phyloP scores from a whole-genome alignment of 352 stramenopile genomes.

The Chrysophaeum taylorii region DNA sequence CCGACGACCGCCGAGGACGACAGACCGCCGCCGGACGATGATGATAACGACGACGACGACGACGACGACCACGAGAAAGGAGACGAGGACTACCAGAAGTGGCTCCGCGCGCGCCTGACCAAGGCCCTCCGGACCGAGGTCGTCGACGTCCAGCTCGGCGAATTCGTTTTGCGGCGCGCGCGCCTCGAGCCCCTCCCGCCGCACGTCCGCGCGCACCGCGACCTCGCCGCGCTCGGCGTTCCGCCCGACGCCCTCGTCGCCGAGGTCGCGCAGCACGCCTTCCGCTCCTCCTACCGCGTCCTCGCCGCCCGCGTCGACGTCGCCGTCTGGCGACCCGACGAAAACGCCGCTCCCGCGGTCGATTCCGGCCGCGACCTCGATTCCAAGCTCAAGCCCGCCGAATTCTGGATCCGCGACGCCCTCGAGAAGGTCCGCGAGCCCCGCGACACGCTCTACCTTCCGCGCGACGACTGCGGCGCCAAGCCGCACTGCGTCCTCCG shows the following conservation, averaged over 20 bases:
- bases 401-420: not conserved
- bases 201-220: slow-evolving; percentile 36
- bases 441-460: not conserved
- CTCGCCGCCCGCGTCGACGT: slow-evolving; percentile 72
- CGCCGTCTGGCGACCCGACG: slow-evolving; percentile 62
- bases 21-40: not conserved
- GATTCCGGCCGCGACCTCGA: slow-evolving; percentile 35
- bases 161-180: slow-evolving; percentile 80
- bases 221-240: slow-evolving; percentile 43
- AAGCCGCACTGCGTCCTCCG: not conserved
- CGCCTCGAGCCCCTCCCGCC: slow-evolving; percentile 69
- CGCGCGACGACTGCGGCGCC: too few species aligned
- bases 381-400: not conserved
- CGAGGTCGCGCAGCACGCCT: slow-evolving; percentile 67
- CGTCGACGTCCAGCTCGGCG: slow-evolving; percentile 76
- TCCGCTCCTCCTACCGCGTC: slow-evolving; percentile 68
- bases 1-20: not conserved
- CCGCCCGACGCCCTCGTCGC: slow-evolving; percentile 43
- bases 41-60: not conserved
- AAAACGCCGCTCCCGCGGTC: slow-evolving; percentile 42
- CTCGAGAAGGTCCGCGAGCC: not conserved
- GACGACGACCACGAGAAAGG: slow-evolving; percentile 40
- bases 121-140: slow-evolving; percentile 65
- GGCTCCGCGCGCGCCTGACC: slow-evolving; percentile 30
- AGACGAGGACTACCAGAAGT: slow-evolving; percentile 34